Evolutionary conservation across 2,329 filamentous ascomycete genomes (phyloP), one percentile per base, ranked within the genome.

Genomic region (Aspergillus cejpii): DNA sequence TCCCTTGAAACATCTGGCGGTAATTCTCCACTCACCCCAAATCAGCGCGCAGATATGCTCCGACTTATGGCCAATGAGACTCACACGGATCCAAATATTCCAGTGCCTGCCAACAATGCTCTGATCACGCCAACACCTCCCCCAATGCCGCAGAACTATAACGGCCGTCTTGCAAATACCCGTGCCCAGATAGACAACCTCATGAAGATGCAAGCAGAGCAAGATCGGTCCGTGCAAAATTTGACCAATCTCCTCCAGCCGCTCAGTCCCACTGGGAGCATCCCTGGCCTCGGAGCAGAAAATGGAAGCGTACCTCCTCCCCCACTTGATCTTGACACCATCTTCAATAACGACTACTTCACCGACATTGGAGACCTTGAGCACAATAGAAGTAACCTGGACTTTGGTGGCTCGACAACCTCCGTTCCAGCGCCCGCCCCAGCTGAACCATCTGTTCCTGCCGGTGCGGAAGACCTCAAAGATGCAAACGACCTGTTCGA

Each of bases 121-220:
- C 67, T 82, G 8, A 70, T 76, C 36, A 76, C 74, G 12, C 77
- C 78, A 3, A 72, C 67, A 10, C 71, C 78, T 0, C 77, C 78
- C 0, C 67, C 73, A 1, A 75, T 79, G 66, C 74, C 76, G 1
- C 70, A 73, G 20, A 68, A 70, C 49, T 72, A 71, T 53, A 62
- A 64, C 26, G 59, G 59, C 23, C 68, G 65, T 12, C 65, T 92
- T 50, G 78, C 75, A 37, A 78, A 78, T 48, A 90, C 84, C 3
- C 77, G 84, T 49, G 74, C 83, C 11, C 85, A 94, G 50, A 78
- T 96, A 21, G 86, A 92, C 41, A 77, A 85, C 23, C 74, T 97
- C 2, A 80, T 87, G 51, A 83, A 83, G 34, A 74, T 95, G 57
- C 87, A 94, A 60, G 79, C 80, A 19, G 82, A 91, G 48, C 89